Base-by-base conservation (phyloP, 2,329 filamentous ascomycete genomes). In the Parastagonospora nodorum region DNA sequence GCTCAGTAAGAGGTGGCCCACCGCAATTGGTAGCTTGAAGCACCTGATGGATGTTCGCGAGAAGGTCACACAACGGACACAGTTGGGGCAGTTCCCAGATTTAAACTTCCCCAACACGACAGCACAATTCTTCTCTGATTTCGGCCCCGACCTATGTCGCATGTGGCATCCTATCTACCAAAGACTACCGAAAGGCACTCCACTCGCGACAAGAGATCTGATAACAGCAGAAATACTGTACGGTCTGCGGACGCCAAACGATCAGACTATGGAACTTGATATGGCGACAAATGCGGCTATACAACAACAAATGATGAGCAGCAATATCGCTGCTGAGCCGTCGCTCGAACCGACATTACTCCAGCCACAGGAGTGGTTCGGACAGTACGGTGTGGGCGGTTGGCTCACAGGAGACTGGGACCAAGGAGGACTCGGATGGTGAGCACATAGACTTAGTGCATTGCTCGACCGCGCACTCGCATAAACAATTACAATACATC, bases 351-450 rank as follows among this genome's bases (percentile, higher is more conserved):
- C 67, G 8, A 66, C 61, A 6, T 24, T 70, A n/a, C 45, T 71
- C n/a, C 64, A 71, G 36, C 60, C 66, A 10, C 65, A 69, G 37
- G 60, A 67, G 14, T 69, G 61, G 59, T 61, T 70, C 27, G 59
- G 58, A 6, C 62, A 60, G 8, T 69, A 69, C 36, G 62, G 60
- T 16, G 64, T 67, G 50, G 66, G 64, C 9, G 69, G 68, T 38
- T 72, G 66, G 68, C 49, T 71, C 29, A 64, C 69, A 53, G 58
- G 62, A n/a, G 67, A 72, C 45, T 72, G 67, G 67, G 65, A 70
- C 24, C 67, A 69, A 32, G 60, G 19, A 24, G 19, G 55, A 8
- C 50, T 68, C 16, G 59, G 63, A 4, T 67, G 64, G 61, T 67
- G 32, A 55, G n/a, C 9, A n/a, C 15, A 42, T 42, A 6, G 5